Base-by-base conservation (phyloP, 805 yeast species). In the Myxozyma lipomycoides region DNA sequence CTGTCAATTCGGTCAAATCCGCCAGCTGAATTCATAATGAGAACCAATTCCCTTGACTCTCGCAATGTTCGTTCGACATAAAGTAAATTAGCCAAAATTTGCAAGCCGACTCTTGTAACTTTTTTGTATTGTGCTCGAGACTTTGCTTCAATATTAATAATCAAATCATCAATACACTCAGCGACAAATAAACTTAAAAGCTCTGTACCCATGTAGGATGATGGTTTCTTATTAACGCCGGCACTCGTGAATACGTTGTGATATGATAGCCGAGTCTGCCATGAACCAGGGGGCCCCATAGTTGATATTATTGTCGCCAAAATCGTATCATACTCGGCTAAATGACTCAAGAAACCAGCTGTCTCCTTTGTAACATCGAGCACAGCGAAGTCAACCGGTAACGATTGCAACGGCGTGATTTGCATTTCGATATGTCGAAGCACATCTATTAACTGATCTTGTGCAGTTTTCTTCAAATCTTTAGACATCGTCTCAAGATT, bases 121-220 rank as follows among this genome's bases (percentile, higher is more conserved):
- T 67, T 55, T 46, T 62, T 56, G 44, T 60, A 60, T 42, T 68
- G 58, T 24, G 64, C 51, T 52, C 75, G 74, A 25, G 85, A 78
- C 56, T 76, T 76, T 45, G 78, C 71, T 64, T 85, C 95, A 42
- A 90, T 68, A 46, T 77, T 76, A 28, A 82, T 72, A 64, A 83
- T 74, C 23, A 87, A 75, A 40, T 82, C 81, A 65, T 90, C 96
- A 39, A 91, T 75, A 40, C 84, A 74, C 65, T 91, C 98, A 45
- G 89, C 78, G 53, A 80, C 77, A 62, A 77, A 90, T 40, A 84
- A 74, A 1, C 88, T 76, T 30, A 88, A 66, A 56, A 84, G 43
- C 41, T 54, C 58, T 9, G 53, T 15, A n/a, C 57, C 58, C 46
- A 51, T 44, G 38, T 43, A 46, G 19, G 58, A 51, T 25, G 26